phyloP scores from a whole-genome alignment of 192 early-diverging fungal species.

The Polychytrium aggregatum region DNA sequence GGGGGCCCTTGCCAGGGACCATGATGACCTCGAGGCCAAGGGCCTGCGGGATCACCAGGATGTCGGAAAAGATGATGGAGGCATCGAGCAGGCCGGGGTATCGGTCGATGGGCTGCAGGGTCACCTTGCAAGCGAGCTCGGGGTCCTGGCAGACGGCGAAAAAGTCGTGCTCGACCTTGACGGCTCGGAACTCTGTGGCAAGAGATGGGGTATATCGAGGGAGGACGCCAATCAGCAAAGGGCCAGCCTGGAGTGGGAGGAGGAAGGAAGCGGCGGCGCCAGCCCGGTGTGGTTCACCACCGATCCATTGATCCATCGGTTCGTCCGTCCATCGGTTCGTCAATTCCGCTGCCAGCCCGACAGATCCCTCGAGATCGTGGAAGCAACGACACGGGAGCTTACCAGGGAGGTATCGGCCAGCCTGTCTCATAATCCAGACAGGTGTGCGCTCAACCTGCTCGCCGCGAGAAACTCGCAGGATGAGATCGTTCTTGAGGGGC shows the following conservation, averaged over 20 bases:
- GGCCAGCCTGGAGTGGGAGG: too few relatives aligned
- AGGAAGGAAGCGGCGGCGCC: too few relatives aligned
- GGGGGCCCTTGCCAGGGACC: slow-evolving; percentile 80
- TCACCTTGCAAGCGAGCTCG: slow-evolving; percentile 84
- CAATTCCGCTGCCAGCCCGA: too few relatives aligned
- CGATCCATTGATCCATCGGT: too few relatives aligned
- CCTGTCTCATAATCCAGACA: slow-evolving; percentile 99
- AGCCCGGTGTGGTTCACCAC: too few relatives aligned
- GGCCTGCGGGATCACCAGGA: slow-evolving; percentile 94
- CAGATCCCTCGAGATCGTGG: background rate
- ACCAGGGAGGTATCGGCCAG: slow-evolving; percentile 92
- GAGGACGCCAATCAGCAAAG: too few relatives aligned
- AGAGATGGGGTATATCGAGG: background rate
- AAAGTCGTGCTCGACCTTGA: slow-evolving; percentile 78
- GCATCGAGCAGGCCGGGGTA: slow-evolving; percentile 84
- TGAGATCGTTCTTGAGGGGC: slow-evolving; percentile 79
- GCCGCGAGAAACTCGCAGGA: slow-evolving; percentile 75
- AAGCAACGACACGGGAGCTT: background rate
- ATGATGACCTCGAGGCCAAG: slow-evolving; percentile 91
- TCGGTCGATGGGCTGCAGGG: slow-evolving; percentile 91
- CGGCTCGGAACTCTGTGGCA: slow-evolving; percentile 70
- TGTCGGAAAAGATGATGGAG: slow-evolving; percentile 98
- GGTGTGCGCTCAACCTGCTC: slow-evolving; percentile 45
- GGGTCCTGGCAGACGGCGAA: slow-evolving; percentile 92
- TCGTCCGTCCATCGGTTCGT: too few relatives aligned